Percentiles rank a stretch among this genome's conserved stretches.
phyloP scores from a whole-genome alignment of 2,329 filamentous ascomycete species.

The Chrysoporthe cubensis region DNA sequence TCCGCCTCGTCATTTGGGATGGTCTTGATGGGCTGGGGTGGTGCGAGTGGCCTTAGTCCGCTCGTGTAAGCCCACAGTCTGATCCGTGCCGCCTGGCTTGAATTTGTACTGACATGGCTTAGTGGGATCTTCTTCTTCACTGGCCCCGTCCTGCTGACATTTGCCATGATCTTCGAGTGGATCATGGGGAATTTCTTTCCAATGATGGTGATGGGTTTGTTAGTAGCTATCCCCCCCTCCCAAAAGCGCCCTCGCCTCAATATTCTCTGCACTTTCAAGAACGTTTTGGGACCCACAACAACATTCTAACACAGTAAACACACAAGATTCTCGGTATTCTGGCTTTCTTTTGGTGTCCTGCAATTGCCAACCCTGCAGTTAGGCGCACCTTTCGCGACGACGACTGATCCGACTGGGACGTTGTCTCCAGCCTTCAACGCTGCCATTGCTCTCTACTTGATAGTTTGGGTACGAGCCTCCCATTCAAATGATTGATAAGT shows the following conservation, averaged over 20 bases:
- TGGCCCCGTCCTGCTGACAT: no score
- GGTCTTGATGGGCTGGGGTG: no score
- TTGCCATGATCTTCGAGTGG: no score
- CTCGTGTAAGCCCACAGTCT: no score
- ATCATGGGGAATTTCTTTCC: conserved; percentile 48
- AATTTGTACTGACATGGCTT: no score
- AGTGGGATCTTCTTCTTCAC: no score
- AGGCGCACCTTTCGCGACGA: conserved; percentile 47
- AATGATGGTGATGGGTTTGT: conserved; percentile 56
- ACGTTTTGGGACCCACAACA: neutral
- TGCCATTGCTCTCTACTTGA: conserved; percentile 51
- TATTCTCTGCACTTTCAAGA: neutral
- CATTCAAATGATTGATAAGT: conserved; percentile 35
- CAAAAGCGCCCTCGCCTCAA: neutral
- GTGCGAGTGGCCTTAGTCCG: no score
- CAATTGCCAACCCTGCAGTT: conserved; percentile 54
- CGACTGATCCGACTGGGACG: conserved; percentile 47
- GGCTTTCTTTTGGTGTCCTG: conserved; percentile 55
- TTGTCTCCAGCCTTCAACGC: conserved; percentile 51
- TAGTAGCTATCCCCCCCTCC: neutral
- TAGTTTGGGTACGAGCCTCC: conserved; percentile 46
- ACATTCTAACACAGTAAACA: neutral
- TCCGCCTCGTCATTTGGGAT: no score
- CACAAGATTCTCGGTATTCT: conserved; percentile 45
- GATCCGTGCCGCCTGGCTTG: no score